Base-by-base conservation (phyloP, 1,139 yeast genomes). In the Kodamaea ohmeri region DNA sequence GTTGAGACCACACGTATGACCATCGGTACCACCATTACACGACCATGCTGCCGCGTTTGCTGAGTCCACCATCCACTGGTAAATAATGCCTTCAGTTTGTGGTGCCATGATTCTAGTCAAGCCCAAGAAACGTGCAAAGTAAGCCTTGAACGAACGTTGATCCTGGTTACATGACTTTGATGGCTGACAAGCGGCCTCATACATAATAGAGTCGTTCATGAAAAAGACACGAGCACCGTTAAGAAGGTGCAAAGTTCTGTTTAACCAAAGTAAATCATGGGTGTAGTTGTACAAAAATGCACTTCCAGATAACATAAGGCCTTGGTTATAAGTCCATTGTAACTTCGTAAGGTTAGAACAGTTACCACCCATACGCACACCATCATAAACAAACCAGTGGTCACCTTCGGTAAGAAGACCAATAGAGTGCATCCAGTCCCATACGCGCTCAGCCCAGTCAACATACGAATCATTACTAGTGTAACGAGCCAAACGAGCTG, bases 251-350 rank as follows among this genome's bases (percentile, higher is more conserved):
- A 63, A 49, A 4, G 81, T 66, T 42, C 87, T 73, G 21, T 66
- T 63, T 22, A 63, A 58, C 95, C 95, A 86, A 19, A 52, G 53
- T 4, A 57, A 61, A 44, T 79, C 76, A 16, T 63, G 60, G n/a
- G 95, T 85, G 46, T 67, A 63, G 53, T 83, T 75, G 60, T 82
- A 83, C 56, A 86, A 56, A 53, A 77, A 83, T 1, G 95, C 94
- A 44, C 78, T 61, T 1, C 95, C 95, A 2, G 84, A 68, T 53
- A 85, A 58, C 58, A 82, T 60, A 21, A 83, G 68, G n/a, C 90
- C 95, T 56, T 82, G 83, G 55, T 85, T 83, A 58, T 86, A 86
- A 12, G 88, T 75, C 94, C 94, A 86, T 55, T 78, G 78, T 28
- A 70, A 67, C 27, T 62, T 60, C 25, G 79, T 69, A 29, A 78